Conservation (phyloP, 164 flowering plant species). For the Nymphaea colorata region DNA sequence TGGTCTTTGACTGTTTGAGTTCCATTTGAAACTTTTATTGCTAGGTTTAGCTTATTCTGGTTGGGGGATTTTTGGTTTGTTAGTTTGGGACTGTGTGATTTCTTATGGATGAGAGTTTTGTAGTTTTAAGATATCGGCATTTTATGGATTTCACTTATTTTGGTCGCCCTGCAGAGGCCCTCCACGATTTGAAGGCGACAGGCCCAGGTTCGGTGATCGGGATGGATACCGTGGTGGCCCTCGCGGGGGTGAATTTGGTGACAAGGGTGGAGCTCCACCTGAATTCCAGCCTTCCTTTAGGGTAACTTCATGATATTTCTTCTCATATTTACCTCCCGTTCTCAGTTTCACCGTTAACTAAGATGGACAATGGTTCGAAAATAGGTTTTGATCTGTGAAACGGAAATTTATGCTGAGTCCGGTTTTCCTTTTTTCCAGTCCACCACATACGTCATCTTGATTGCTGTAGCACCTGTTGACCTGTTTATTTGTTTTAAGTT, state of each 20-base stretch:
- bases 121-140: not conserved
- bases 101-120: not conserved
- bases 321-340: not conserved
- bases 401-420: too few relatives aligned
- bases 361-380: too few relatives aligned
- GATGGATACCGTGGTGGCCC: constrained; percentile 8
- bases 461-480: too few relatives aligned
- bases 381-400: too few relatives aligned
- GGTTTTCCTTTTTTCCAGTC: too few relatives aligned
- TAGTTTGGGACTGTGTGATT: not conserved
- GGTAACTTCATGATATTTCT: not conserved
- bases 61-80: not conserved
- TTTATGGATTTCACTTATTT: not conserved
- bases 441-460: too few relatives aligned
- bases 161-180: constrained; percentile 1
- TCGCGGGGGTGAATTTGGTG: constrained; percentile 8
- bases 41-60: not conserved
- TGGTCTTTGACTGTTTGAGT: not conserved
- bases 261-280: constrained; percentile 5
- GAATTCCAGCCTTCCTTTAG: constrained; percentile 5
- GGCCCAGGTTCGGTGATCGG: constrained; percentile 1
- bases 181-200: constrained; percentile 2
- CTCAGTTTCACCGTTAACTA: too few relatives aligned
- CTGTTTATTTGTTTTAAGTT: too few relatives aligned
- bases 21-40: too few relatives aligned